Conservation (phyloP, 2,329 filamentous ascomycete species). For the Claviceps sp. region DNA sequence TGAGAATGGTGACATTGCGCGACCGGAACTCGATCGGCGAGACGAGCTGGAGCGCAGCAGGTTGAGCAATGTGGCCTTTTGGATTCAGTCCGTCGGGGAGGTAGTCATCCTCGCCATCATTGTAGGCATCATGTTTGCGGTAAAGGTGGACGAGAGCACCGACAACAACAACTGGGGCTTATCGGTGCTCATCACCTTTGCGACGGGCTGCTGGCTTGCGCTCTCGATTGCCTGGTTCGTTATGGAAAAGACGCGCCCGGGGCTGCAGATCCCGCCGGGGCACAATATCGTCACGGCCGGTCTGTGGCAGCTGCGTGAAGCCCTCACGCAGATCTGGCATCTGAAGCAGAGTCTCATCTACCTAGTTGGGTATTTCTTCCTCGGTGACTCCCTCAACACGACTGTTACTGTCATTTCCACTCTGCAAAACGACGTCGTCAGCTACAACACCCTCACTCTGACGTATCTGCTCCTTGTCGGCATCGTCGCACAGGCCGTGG, state of each 20-base stretch:
- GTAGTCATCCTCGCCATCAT: conserved; percentile 50
- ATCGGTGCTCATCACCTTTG: conserved; percentile 51
- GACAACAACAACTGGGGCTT: conserved; percentile 54
- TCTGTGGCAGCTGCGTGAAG: conserved; percentile 47
- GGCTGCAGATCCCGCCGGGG: conserved; percentile 26
- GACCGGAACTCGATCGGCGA: conserved; percentile 44
- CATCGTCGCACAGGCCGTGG: conserved; percentile 47
- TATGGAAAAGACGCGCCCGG: conserved; percentile 49
- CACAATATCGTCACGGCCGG: conserved; percentile 42
- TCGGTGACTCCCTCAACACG: conserved; percentile 58
- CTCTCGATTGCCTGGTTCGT: conserved; percentile 55
- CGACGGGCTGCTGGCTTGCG: conserved; percentile 48
- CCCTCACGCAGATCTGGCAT: conserved; percentile 45
- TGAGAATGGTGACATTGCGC: conserved; percentile 32
- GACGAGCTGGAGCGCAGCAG: conserved; percentile 52
- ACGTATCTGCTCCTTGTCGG: conserved; percentile 56
- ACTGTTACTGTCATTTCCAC: conserved; percentile 55
- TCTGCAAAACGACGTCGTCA: conserved; percentile 50
- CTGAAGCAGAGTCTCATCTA: conserved; percentile 54
- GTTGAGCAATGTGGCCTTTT: conserved; percentile 50
- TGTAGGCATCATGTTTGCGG: conserved; percentile 48
- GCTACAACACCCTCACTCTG: conserved; percentile 49
- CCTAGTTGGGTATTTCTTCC: conserved; percentile 52
- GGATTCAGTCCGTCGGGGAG: conserved; percentile 48
- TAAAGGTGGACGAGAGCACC: conserved; percentile 44